These are phyloP conservation scores for Chrysochromulina parva DNA, from an alignment of 78 protist species.

Conservation along the genomic window DNA sequence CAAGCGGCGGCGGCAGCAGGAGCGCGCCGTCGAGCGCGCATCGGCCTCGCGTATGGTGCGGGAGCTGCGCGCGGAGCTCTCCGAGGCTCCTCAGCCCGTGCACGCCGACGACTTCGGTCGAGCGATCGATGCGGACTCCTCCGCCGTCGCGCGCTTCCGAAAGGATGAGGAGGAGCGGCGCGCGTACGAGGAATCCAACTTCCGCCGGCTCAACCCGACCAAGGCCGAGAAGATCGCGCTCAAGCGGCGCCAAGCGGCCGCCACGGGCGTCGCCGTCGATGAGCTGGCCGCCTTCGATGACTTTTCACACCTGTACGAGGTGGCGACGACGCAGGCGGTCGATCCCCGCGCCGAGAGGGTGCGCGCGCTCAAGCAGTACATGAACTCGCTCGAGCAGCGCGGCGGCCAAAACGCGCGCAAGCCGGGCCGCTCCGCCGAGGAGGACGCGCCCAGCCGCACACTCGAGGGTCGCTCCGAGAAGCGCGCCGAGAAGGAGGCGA, in stretches of 20 bases:
- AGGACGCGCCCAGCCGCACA: not conserved
- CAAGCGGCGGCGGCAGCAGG: not conserved
- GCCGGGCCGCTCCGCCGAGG: not conserved
- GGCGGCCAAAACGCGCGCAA: too few relatives aligned
- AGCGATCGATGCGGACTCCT: not conserved
- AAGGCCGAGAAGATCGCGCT: not conserved
- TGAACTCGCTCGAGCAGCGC: not conserved
- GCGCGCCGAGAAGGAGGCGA: not conserved
- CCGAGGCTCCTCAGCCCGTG: not conserved
- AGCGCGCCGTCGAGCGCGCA: not conserved
- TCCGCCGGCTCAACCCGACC: not conserved
- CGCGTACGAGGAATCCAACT: conserved; percentile 41
- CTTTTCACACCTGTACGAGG: not conserved
- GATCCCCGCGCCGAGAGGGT: not conserved
- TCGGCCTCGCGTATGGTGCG: conserved; percentile 17
- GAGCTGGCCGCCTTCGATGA: not conserved
- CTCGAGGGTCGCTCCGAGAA: not conserved
- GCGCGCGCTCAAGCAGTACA: not conserved
- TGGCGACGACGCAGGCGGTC: not conserved
- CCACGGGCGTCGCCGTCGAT: not conserved
- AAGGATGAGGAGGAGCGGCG: not conserved
- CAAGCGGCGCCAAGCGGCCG: not conserved
- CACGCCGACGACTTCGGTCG: not conserved
- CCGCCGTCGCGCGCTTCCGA: not conserved
- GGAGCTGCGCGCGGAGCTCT: conserved; percentile 27